A percentile compares a stretch with the other conserved stretches of the same genome.
Evolutionary conservation across 192 early-diverging fungal genomes (phyloP).

Genomic region (Pilobolus umbonatus): DNA sequence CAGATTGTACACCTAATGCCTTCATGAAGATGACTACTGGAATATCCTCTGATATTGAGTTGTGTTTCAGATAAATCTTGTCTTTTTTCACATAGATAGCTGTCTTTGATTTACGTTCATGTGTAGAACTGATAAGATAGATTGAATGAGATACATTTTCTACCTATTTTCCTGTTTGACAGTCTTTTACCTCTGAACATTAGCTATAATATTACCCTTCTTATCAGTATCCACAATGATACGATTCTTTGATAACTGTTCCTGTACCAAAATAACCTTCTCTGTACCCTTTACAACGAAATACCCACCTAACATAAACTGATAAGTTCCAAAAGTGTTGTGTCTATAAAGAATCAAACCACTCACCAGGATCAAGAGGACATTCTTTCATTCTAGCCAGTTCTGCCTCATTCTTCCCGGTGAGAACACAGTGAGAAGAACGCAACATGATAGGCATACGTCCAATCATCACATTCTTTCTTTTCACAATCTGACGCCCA

Average conservation of each 20-base stretch:
- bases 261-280: slow-evolving; percentile 97
- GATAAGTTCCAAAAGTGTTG: background rate
- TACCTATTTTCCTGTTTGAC: background rate
- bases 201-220: slow-evolving; percentile 75
- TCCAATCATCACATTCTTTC: slow-evolving; percentile 80
- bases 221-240: slow-evolving; percentile 91
- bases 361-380: slow-evolving; percentile 94
- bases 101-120: slow-evolving; percentile 92
- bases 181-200: slow-evolving; percentile 62
- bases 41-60: slow-evolving; percentile 81
- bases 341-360: slow-evolving; percentile 27
- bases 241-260: slow-evolving; percentile 97
- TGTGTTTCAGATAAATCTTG: slow-evolving; percentile 85
- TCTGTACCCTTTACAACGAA: slow-evolving; percentile 95
- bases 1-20: slow-evolving; percentile 91
- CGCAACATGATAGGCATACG: slow-evolving; percentile 96
- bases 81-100: slow-evolving; percentile 64
- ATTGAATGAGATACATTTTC: background rate
- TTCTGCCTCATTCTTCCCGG: slow-evolving; percentile 71
- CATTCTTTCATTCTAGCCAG: slow-evolving; percentile 89
- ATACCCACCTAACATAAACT: slow-evolving; percentile 65
- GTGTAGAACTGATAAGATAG: slow-evolving; percentile 63
- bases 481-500: slow-evolving; percentile 73
- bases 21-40: slow-evolving; percentile 86
- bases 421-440: slow-evolving; percentile 77